Evolutionary conservation across 179 eudicot species (phyloP), one percentile per base, ranked within the genome.

Genomic region (Amaranthus tricolor): DNA sequence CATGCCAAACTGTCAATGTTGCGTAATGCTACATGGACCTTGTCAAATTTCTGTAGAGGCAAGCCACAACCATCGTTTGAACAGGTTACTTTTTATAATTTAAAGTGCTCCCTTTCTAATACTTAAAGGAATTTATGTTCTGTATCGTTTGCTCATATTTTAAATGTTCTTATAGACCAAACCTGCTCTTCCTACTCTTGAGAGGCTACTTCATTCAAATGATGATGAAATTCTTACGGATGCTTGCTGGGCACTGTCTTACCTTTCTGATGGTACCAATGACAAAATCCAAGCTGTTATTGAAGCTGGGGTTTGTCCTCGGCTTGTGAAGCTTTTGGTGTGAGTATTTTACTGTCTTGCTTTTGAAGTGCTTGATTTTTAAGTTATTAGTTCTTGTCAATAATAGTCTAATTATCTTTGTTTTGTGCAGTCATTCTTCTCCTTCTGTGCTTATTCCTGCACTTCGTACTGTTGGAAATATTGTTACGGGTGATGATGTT

Each of bases 161-260:
- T 5, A 10, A 61, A 47, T 62, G 66, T 48, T 55, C 9, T 60
- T 74, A 7, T 84, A 90, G 91, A 80, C 84, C 6, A 85, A 71
- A 70, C 90, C 94, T 64, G 91, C 97, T 5, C 91, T 91, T 72
- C 94, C 97, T 13, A 72, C 85, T 64, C 94, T 91, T 76, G 69
- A 76, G 78, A 86, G 76, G 49, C 94, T 91, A 68, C 83, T 89
- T 54, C 85, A 86, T 71, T 89, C 89, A 54, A 84, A 61, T 81
- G 97, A 89, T 78, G 97, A 91, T 19, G 94, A 91, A 82, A 86
- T 91, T 69, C 81, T 89, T 52, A 89, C 90, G 0, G 92, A 91
- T 85, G 97, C 94, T 57, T 91, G 97, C 64, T 91, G 94, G 97
- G 97, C 97, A 43, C 84, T 91, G 58, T 91, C 97, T 21, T 91